Evolutionary conservation across 140 eudicot genomes (phyloP).

Genomic region (Cichorium intybus): DNA sequence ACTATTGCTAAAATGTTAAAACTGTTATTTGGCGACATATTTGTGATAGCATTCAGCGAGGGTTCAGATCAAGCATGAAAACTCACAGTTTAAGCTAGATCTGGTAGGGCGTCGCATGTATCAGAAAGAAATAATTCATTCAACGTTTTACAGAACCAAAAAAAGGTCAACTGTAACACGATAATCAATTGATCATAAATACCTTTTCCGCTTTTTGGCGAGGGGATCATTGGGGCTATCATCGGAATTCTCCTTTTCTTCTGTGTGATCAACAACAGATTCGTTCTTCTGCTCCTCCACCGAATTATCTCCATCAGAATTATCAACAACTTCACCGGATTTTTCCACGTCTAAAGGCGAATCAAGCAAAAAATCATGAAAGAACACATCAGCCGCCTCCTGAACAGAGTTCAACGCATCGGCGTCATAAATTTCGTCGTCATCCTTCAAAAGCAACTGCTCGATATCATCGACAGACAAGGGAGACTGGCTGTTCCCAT

Average conservation of each 20-base stretch:
- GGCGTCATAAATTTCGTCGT: conserved; percentile 1
- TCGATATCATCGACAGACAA: conserved; percentile 51
- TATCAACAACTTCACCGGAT: conserved; percentile 38
- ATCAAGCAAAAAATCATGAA: conserved; percentile 39
- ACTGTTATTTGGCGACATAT: neutral
- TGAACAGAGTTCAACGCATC: neutral
- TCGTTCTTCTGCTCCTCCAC: conserved; percentile 6
- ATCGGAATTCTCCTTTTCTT: conserved; percentile 25
- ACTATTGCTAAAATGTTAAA: neutral
- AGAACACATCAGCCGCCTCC: conserved; percentile 9
- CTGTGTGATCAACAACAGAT: conserved; percentile 13
- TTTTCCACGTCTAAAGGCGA: conserved; percentile 34
- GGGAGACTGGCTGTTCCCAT: conserved; percentile 20
- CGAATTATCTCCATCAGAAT: conserved; percentile 18
- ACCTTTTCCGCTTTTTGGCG: conserved; percentile 63
- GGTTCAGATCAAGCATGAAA: neutral
- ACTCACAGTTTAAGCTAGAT: neutral
- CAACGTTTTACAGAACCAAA: neutral
- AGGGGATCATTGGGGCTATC: conserved; percentile 35
- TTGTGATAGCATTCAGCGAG: neutral
- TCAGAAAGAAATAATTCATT: neutral
- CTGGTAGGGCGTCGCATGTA: neutral
- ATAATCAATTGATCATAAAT: neutral
- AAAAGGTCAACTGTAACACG: neutral
- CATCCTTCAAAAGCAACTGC: conserved; percentile 49